A percentile compares a stretch with the other conserved stretches of the same genome.
These are phyloP conservation scores for Nakazawaea wickerhamii DNA, from an alignment of 805 yeast genomes.

Conservation along the genomic window DNA sequence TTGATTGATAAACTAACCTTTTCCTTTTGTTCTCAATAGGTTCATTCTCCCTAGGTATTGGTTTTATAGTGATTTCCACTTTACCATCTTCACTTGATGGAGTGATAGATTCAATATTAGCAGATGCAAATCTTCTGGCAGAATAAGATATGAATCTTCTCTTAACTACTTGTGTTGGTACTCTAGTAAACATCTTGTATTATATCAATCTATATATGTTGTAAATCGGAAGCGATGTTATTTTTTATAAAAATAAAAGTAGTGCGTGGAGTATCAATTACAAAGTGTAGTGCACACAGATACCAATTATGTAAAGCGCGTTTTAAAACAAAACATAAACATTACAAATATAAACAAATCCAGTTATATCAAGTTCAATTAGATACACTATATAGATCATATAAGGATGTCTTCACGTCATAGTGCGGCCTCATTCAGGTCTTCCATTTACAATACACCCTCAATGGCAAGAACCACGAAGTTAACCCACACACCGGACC, in stretches of 20 bases:
- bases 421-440: slow-evolving; percentile 26
- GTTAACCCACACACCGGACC: slow-evolving; percentile 16
- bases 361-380: no score
- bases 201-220: no score
- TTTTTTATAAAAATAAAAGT: no score
- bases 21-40: slow-evolving; percentile 70
- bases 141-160: background rate
- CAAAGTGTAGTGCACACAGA: no score
- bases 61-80: slow-evolving; percentile 55
- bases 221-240: no score
- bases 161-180: background rate
- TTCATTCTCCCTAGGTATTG: slow-evolving; percentile 74
- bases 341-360: no score
- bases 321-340: no score
- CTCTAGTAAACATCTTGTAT: no score
- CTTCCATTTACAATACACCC: slow-evolving; percentile 16
- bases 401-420: slow-evolving; percentile 27
- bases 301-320: no score
- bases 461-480: slow-evolving; percentile 17
- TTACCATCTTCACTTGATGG: slow-evolving; percentile 21
- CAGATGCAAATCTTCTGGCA: background rate
- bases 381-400: background rate
- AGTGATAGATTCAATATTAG: slow-evolving; percentile 3
- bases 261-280: no score
- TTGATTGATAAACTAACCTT: slow-evolving; percentile 82